Evolutionary conservation across 1,284 basidiomycete genomes (phyloP), one percentile per base, ranked within the genome.

Genomic region (Rhodotorula sp.): DNA sequence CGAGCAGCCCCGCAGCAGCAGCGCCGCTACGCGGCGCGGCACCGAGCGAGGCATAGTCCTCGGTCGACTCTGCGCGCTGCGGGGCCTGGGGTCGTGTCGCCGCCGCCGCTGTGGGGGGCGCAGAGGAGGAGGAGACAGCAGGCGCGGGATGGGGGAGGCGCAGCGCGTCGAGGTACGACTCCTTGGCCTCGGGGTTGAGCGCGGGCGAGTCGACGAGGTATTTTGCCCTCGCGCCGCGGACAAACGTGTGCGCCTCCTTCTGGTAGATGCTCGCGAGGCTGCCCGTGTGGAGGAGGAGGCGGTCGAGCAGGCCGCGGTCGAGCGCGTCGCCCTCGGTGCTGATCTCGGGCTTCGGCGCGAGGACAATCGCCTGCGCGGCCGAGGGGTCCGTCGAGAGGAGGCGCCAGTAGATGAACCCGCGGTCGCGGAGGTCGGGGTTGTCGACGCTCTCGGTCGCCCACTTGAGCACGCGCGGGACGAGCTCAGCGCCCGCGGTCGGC

Each of bases 331-430:
- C 93, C 81, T 99, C 95, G 2, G 94, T 98, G n/a, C 93, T 95
- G 76, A 99, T 98, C 12, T 65, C 48, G 27, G 97, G 97, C 79
- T 97, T 98, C 75, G 94, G 91, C 15, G 92, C 87, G 29, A 99
- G 85, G n/a, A 99, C 94, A 72, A 99, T 91, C 76, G 92, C 90
- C 55, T 90, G 87, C 5, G 97, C 96, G 2, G 91, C 90, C 2
- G 89, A 85, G 3, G 97, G 94, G 81, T 97, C 94, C 77, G 94
- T 90, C 2, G 96, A 96, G 51, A 99, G 86, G 83, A 99, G 85
- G 60, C 97, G 89, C 96, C 96, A 99, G 83, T 99, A 99, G 91
- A 99, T 98, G 84, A 96, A 99, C 0, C 96, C 97, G 72, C 97
- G 86, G 82, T 99, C 97, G 44, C 97, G 88, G 55, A 97, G 85